A percentile compares a stretch with the other conserved stretches of the same genome.
These are phyloP conservation scores for Solanum medicagineum DNA, from an alignment of 257 asterid genomes.

Conservation along the genomic window DNA sequence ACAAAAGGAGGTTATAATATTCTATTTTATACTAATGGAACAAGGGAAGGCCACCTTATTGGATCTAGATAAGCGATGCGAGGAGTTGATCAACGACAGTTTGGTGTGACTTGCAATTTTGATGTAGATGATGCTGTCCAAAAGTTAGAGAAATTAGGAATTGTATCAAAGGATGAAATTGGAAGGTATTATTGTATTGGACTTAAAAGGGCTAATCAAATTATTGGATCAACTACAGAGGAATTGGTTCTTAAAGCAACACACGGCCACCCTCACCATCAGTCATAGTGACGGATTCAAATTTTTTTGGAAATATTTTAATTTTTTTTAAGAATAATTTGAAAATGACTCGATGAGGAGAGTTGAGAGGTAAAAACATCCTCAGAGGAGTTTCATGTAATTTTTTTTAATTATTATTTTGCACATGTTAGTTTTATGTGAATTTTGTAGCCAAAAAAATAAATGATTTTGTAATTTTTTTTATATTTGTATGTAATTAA, in stretches of 20 bases:
- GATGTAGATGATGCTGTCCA: constrained; percentile 93
- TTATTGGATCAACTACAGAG: constrained; percentile 90
- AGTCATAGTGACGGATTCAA: too few relatives aligned
- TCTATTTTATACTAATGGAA: constrained; percentile 90
- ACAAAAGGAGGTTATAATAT: constrained; percentile 91
- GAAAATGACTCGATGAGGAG: not conserved
- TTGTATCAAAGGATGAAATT: constrained; percentile 66
- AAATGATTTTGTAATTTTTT: not conserved
- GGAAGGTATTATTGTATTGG: constrained; percentile 81
- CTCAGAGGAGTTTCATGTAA: not conserved
- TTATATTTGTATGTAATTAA: not conserved
- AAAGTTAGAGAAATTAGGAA: constrained; percentile 81
- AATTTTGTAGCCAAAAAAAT: not conserved
- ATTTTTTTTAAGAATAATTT: not conserved
- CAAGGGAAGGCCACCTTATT: constrained; percentile 84
- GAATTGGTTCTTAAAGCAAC: constrained; percentile 81
- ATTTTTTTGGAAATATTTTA: too few relatives aligned
- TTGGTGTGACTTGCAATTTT: constrained; percentile 70
- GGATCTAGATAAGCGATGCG: constrained; percentile 88
- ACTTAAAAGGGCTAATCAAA: constrained; percentile 86
- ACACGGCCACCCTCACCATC: constrained; percentile 4
- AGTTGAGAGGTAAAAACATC: not conserved
- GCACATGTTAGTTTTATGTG: not conserved
- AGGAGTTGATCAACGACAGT: constrained; percentile 82
- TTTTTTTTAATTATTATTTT: not conserved